These are phyloP conservation scores for Fusarium sp. DNA, from an alignment of 2,329 filamentous ascomycete species.

Conservation along the genomic window DNA sequence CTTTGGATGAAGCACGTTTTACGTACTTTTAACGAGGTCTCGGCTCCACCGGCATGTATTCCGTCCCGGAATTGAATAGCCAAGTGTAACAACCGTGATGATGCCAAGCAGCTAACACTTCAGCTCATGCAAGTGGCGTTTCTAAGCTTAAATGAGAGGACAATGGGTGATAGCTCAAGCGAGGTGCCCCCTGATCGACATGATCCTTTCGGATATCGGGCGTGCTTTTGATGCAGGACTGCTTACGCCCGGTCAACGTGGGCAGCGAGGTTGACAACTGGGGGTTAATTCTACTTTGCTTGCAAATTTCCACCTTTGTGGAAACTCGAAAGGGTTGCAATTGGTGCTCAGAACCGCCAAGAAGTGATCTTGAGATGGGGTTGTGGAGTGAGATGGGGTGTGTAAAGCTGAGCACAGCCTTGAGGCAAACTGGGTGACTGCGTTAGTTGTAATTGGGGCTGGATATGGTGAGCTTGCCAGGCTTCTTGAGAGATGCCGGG, in stretches of 20 bases:
- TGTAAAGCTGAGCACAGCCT: neutral
- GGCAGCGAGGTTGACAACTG: neutral
- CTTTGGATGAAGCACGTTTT: neutral
- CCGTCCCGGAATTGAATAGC: neutral
- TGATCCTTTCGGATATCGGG: neutral
- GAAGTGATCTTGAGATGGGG: neutral
- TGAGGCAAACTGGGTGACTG: neutral
- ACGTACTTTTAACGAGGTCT: neutral
- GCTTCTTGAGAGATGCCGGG: neutral
- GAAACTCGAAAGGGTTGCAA: neutral
- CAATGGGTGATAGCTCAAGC: neutral
- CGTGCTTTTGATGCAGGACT: neutral
- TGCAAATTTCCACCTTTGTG: neutral
- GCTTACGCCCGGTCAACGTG: neutral
- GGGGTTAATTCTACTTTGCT: neutral
- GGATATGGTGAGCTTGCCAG: neutral
- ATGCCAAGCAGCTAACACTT: neutral
- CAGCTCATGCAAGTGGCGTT: neutral
- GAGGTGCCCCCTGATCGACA: neutral
- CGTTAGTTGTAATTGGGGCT: neutral
- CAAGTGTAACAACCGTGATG: neutral
- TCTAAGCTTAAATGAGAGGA: neutral
- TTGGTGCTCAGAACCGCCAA: neutral
- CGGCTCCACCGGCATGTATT: neutral
- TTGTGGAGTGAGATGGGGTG: neutral